These are phyloP conservation scores for Cardamine occulta DNA, from an alignment of 345 rosid genomes.

Conservation along the genomic window DNA sequence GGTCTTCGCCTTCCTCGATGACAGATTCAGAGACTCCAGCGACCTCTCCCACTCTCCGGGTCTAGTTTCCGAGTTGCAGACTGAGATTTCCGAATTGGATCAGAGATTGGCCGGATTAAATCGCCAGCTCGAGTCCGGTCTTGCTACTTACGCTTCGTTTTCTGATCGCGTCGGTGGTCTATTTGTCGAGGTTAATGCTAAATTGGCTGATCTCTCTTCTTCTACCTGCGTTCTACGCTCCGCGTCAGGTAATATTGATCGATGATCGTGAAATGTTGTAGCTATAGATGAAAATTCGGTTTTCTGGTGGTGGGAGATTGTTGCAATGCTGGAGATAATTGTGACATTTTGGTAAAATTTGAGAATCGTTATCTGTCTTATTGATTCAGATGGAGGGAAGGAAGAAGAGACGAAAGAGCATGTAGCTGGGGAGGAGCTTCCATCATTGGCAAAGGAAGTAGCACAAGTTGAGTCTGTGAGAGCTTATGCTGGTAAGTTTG, in stretches of 20 bases:
- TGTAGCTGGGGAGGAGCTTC: constrained; percentile 74
- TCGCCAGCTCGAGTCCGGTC: constrained; percentile 57
- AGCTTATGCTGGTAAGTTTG: constrained; percentile 72
- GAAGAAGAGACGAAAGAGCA: constrained; percentile 43
- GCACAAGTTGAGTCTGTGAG: constrained; percentile 83
- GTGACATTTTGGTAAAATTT: neutral
- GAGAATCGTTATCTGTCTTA: neutral
- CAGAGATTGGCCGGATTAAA: constrained; percentile 55
- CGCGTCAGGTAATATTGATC: constrained; percentile 53
- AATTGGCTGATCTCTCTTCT: constrained; percentile 62
- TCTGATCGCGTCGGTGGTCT: constrained; percentile 59
- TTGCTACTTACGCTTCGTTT: constrained; percentile 65
- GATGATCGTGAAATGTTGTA: neutral
- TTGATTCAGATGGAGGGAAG: constrained; percentile 49
- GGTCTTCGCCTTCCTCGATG: constrained; percentile 58
- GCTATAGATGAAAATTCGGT: neutral
- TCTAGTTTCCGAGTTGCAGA: constrained; percentile 59
- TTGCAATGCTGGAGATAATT: constrained; percentile 17
- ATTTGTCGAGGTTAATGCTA: constrained; percentile 46
- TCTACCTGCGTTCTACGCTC: constrained; percentile 45
- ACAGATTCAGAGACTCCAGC: constrained; percentile 47
- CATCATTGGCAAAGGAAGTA: constrained; percentile 84
- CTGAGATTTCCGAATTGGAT: constrained; percentile 66
- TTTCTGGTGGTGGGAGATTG: neutral
- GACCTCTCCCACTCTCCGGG: constrained; percentile 55